Evolutionary conservation across 495 filamentous ascomycete species (phyloP).

Genomic region (Antarctomyces pellizariae): DNA sequence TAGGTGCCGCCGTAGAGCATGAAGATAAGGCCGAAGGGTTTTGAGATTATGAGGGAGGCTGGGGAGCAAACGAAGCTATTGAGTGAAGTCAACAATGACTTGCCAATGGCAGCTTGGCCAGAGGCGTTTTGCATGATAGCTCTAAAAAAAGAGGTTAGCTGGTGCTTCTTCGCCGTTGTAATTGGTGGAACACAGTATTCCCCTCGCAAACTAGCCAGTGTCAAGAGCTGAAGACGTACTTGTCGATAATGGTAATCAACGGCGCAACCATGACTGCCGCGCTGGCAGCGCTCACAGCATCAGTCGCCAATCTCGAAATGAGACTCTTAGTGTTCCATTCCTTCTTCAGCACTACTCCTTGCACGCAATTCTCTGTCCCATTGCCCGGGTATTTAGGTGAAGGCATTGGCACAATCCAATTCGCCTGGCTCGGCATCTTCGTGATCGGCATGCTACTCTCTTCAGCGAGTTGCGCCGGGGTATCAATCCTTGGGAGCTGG

Average conservation of each 20-base stretch:
- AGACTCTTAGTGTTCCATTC: conserved; percentile 64
- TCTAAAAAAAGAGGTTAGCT: conserved; percentile 21
- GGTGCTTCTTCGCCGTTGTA: conserved; percentile 2
- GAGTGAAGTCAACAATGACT: conserved; percentile 41
- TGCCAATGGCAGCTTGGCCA: conserved; percentile 44
- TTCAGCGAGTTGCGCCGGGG: too few species aligned
- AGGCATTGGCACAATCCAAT: too few species aligned
- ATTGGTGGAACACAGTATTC: background rate
- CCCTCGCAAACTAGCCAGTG: conserved; percentile 2
- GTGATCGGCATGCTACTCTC: too few species aligned
- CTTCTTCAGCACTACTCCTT: too few species aligned
- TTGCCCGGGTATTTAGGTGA: too few species aligned
- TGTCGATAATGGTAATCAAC: conserved; percentile 75
- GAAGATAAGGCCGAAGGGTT: conserved; percentile 71
- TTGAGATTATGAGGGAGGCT: conserved; percentile 44
- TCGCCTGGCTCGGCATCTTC: too few species aligned
- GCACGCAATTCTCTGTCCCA: too few species aligned
- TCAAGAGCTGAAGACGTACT: conserved; percentile 25
- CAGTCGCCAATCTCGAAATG: conserved; percentile 41
- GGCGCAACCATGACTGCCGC: conserved; percentile 75
- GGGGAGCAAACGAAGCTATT: conserved; percentile 41
- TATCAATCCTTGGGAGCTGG: too few species aligned
- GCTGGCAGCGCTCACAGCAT: conserved; percentile 43
- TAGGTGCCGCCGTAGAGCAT: conserved; percentile 81
- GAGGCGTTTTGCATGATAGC: conserved; percentile 92